These are phyloP conservation scores for Dactylellina drechsleri DNA, from an alignment of 2,329 filamentous ascomycete genomes.

Conservation along the genomic window DNA sequence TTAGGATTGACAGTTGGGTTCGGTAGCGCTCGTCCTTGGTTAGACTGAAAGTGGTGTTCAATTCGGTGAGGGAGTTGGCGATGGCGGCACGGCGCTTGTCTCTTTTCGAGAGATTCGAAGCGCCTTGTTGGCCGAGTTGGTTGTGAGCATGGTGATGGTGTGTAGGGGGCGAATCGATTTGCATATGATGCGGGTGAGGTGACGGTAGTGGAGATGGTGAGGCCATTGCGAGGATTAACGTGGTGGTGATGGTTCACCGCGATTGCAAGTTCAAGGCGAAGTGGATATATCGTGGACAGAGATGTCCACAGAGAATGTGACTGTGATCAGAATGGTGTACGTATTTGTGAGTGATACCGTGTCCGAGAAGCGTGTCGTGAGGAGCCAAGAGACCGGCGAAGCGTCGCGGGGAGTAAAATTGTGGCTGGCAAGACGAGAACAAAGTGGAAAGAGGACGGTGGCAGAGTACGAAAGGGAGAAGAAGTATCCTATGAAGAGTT, in stretches of 20 bases:
- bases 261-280: background rate
- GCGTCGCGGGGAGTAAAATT: slow-evolving; percentile 46
- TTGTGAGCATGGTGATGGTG: slow-evolving; percentile 40
- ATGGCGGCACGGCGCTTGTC: slow-evolving; percentile 52
- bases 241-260: slow-evolving; percentile 9
- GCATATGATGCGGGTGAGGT: slow-evolving; percentile 49
- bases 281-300: slow-evolving; percentile 32
- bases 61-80: slow-evolving; percentile 43
- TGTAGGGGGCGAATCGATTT: slow-evolving; percentile 46
- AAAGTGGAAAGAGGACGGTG: background rate
- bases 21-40: slow-evolving; percentile 52
- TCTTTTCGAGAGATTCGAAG: slow-evolving; percentile 44
- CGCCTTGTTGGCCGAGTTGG: slow-evolving; percentile 30
- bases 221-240: slow-evolving; percentile 45
- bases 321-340: slow-evolving; percentile 26
- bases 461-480: background rate
- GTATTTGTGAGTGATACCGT: slow-evolving; percentile 1
- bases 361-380: slow-evolving; percentile 16
- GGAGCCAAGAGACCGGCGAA: slow-evolving; percentile 2
- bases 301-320: slow-evolving; percentile 28
- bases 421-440: slow-evolving; percentile 31
- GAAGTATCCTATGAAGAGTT: background rate
- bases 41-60: slow-evolving; percentile 44
- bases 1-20: slow-evolving; percentile 51
- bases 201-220: slow-evolving; percentile 50